These are phyloP conservation scores for Tricholoma bakamatsutake DNA, from an alignment of 768 basidiomycete genomes.

Conservation along the genomic window DNA sequence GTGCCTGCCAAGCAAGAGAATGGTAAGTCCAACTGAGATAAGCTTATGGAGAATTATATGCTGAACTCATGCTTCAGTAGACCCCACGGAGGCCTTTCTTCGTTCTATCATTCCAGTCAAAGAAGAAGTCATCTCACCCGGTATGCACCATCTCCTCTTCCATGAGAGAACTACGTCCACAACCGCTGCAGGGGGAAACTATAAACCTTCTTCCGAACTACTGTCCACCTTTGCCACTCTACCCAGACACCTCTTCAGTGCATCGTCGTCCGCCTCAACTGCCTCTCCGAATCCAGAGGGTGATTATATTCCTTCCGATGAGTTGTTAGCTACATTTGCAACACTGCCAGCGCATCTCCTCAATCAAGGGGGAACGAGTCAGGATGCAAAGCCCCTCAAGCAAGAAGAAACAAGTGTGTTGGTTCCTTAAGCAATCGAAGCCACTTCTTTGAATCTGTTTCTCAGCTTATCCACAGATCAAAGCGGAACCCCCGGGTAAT, in stretches of 20 bases:
- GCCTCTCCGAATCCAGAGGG: background rate
- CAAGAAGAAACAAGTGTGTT: background rate
- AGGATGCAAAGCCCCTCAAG: background rate
- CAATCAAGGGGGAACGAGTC: no score
- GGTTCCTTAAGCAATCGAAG: background rate
- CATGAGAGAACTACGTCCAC: background rate
- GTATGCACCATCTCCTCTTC: background rate
- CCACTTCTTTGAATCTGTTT: background rate
- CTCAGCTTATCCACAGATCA: background rate
- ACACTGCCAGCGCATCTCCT: background rate
- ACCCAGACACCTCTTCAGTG: background rate
- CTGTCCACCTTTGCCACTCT: slow-evolving; percentile 8
- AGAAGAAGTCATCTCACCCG: background rate
- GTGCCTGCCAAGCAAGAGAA: background rate
- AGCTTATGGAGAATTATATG: background rate
- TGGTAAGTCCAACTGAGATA: background rate
- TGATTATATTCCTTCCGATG: background rate
- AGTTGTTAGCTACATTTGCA: background rate
- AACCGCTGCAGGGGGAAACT: background rate
- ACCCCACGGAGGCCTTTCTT: slow-evolving; percentile 1
- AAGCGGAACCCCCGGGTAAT: background rate
- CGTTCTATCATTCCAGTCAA: slow-evolving; percentile 4
- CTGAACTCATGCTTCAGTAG: background rate
- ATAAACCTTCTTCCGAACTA: slow-evolving; percentile 11
- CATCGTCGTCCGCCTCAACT: background rate